Evolutionary conservation across 1,284 basidiomycete species (phyloP).

Genomic region (Cutaneotrichosporon cavernicola): DNA sequence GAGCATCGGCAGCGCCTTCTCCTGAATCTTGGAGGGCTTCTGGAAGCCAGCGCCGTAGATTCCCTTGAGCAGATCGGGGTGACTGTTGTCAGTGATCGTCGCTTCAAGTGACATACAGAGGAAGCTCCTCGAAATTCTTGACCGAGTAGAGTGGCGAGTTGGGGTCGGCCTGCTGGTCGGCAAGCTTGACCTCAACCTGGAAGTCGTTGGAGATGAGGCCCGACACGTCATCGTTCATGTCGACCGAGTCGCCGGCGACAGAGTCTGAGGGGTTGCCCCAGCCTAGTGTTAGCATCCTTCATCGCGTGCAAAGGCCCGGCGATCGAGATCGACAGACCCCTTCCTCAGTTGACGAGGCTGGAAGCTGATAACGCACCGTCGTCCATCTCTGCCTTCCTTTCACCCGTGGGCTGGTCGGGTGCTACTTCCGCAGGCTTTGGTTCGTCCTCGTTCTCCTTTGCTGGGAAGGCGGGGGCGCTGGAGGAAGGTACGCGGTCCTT

Average conservation of each 20-base stretch:
- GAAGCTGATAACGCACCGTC: conserved; percentile 13
- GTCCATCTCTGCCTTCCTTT: conserved; percentile 19
- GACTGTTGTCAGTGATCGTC: conserved; percentile 57
- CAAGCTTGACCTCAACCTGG: conserved; percentile 72
- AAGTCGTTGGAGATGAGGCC: conserved; percentile 47
- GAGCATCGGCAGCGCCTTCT: conserved; percentile 89
- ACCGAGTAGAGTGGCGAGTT: conserved; percentile 92
- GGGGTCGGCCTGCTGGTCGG: conserved; percentile 94
- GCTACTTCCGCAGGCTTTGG: not conserved
- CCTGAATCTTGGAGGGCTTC: conserved; percentile 98
- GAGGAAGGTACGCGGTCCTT: conserved; percentile 21
- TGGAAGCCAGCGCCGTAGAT: conserved; percentile 95
- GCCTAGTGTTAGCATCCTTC: conserved; percentile 6
- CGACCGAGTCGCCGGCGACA: conserved; percentile 5
- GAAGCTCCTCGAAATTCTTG: conserved; percentile 92
- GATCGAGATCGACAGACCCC: not conserved
- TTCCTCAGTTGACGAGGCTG: not conserved
- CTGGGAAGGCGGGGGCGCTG: not conserved
- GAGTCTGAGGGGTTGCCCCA: conserved; percentile 11
- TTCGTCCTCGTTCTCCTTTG: not conserved
- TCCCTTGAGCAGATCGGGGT: conserved; percentile 89
- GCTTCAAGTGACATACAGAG: conserved; percentile 63
- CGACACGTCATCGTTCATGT: conserved; percentile 16
- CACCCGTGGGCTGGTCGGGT: not conserved
- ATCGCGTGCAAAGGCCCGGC: not conserved